A percentile compares a stretch with the other conserved stretches of the same genome.
Conservation (phyloP, 1,284 basidiomycete genomes). For the Phlebopus sp. region DNA sequence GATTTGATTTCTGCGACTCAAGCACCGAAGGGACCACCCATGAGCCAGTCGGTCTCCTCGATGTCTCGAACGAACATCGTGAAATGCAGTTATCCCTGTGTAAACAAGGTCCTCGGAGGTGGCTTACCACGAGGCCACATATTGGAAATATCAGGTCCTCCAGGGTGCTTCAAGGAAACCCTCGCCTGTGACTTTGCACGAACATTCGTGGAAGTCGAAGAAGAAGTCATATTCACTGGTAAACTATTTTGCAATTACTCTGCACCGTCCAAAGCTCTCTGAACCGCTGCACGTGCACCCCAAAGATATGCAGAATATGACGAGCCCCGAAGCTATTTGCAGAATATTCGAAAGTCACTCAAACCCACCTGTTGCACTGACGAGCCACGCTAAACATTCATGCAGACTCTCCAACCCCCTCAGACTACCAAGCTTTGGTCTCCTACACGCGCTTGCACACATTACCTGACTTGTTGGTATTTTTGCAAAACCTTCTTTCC, state of each 20-base stretch:
- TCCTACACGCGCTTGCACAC: slow-evolving; percentile 38
- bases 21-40: slow-evolving; percentile 30
- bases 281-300: slow-evolving; percentile 11
- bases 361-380: slow-evolving; percentile 7
- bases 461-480: slow-evolving; percentile 55
- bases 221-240: slow-evolving; percentile 65
- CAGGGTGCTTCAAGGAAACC: slow-evolving; percentile 61
- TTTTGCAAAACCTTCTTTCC: slow-evolving; percentile 52
- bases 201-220: slow-evolving; percentile 43
- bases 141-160: slow-evolving; percentile 71
- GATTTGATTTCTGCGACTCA: slow-evolving; percentile 43
- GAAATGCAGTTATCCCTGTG: slow-evolving; percentile 39
- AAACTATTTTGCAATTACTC: slow-evolving; percentile 17
- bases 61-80: slow-evolving; percentile 35
- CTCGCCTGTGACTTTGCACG: slow-evolving; percentile 49
- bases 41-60: slow-evolving; percentile 57
- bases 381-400: slow-evolving; percentile 16
- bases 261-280: slow-evolving; percentile 4
- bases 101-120: slow-evolving; percentile 58
- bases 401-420: slow-evolving; percentile 21
- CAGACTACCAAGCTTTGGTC: slow-evolving; percentile 20
- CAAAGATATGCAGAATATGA: slow-evolving; percentile 69
- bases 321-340: slow-evolving; percentile 44
- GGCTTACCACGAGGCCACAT: slow-evolving; percentile 59
- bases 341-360: slow-evolving; percentile 41